These are phyloP conservation scores for Cercospora berteroae DNA, from an alignment of 2,329 filamentous ascomycete genomes.

Conservation along the genomic window DNA sequence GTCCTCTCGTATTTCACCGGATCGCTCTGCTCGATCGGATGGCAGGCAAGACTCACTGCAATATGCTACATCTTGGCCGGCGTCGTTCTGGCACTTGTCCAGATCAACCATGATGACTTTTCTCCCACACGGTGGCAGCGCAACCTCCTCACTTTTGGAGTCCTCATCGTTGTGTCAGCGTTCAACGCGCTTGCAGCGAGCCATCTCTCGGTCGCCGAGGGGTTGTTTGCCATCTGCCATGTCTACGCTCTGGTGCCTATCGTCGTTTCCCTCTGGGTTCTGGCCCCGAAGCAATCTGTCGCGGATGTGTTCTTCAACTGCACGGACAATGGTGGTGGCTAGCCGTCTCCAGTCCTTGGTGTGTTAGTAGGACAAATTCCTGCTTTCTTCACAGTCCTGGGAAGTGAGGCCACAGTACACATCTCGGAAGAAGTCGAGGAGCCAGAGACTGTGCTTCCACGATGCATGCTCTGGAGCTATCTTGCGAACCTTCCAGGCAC, in stretches of 20 bases:
- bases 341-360: constrained; percentile 39
- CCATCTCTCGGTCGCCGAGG: constrained; percentile 35
- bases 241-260: constrained; percentile 37
- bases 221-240: constrained; percentile 35
- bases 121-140: constrained; percentile 27
- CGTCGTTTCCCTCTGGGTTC: constrained; percentile 32
- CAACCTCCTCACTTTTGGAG: constrained; percentile 29
- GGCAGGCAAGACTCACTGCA: constrained; percentile 47
- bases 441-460: constrained; percentile 43
- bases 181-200: constrained; percentile 35
- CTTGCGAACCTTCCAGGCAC: constrained; percentile 36
- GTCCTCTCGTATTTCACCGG: constrained; percentile 48
- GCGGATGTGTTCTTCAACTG: constrained; percentile 37
- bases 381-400: constrained; percentile 31
- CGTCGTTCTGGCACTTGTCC: constrained; percentile 47
- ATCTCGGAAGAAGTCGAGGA: constrained; percentile 47
- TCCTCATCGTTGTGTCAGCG: constrained; percentile 22
- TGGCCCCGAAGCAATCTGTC: constrained; percentile 24
- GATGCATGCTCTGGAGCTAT: constrained; percentile 44
- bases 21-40: constrained; percentile 37
- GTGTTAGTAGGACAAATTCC: constrained; percentile 43
- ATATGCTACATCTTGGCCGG: constrained; percentile 47
- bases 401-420: constrained; percentile 43
- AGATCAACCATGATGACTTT: constrained; percentile 39
- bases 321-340: constrained; percentile 40